Evolutionary conservation across 2,329 filamentous ascomycete genomes (phyloP), one percentile per base, ranked within the genome.

Genomic region (Alternaria viburni): DNA sequence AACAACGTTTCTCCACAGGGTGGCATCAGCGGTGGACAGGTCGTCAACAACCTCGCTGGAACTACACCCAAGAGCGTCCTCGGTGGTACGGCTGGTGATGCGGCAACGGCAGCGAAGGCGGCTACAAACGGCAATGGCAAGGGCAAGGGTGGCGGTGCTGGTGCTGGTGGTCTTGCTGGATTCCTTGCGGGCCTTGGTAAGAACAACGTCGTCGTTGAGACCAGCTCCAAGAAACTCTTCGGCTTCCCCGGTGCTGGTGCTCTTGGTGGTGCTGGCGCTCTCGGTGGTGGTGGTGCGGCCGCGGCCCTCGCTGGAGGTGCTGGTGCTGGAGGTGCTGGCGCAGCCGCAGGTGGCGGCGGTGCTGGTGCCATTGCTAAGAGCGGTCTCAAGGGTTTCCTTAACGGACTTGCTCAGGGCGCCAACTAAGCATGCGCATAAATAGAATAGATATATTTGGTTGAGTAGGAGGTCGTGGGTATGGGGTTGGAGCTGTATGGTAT

Each of bases 1-100:
- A 74, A 74, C 54, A 74, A 74, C 23, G 67, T 71, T 19, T 67
- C 64, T 10, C 71, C 71, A 32, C 44, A 41, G n/a, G 70, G 71
- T 12, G 70, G 71, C 19, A 36, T 72, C 32, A 65, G 61, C 23
- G 71, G 71, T 3, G 71, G 71, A 12, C 64, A 60, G 4, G 51
- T 74, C 11, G 30, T 55, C 5, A 74, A 74, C 57, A 71, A 72
- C 62, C 61, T 59, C 3, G 71, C 71, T 8, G 71, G 71, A 6
- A 74, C 71, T 2, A 74, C 68, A 47, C 69, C 69, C 25, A 65
- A 36, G 57, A 69, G 63, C 36, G 69, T 66, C 3, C 57, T 66
- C 11, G 64, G 64, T 28, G 64, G 52, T 26, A 36, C 60, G 23
- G 60, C 61, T 2, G 61, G 64, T 17, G 64, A 66, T 52, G 64